Percentiles rank a stretch among this genome's conserved stretches.
Conservation (phyloP, 108 stramenopile genomes). For the Epithemia pelagica region DNA sequence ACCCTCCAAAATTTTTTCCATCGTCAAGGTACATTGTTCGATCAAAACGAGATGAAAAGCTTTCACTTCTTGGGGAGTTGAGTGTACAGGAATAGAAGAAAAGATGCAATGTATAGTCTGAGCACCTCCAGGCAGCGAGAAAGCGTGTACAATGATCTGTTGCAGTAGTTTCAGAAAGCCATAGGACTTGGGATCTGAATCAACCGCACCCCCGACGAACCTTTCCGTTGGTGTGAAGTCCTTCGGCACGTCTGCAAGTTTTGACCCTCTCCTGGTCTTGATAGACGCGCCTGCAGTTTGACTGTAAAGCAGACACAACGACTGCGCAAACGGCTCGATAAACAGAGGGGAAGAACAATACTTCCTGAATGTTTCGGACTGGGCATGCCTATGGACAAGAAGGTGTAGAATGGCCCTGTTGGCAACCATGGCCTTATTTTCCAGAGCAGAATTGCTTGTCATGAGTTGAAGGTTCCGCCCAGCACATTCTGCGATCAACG, state of each 20-base stretch:
- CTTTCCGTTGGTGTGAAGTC: conserved; percentile 42
- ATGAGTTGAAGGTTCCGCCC: conserved; percentile 84
- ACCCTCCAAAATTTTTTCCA: conserved; percentile 71
- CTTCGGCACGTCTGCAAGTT: conserved; percentile 18
- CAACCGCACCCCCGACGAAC: conserved; percentile 44
- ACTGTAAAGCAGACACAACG: conserved; percentile 67
- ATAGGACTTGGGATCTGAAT: conserved; percentile 36
- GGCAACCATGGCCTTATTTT: conserved; percentile 61
- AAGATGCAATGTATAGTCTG: conserved; percentile 64
- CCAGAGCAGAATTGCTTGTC: conserved; percentile 56
- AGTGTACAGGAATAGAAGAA: conserved; percentile 74
- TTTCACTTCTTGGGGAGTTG: conserved; percentile 71
- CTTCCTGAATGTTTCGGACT: conserved; percentile 70
- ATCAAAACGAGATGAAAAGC: conserved; percentile 74
- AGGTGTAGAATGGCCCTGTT: conserved; percentile 77
- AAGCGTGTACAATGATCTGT: conserved; percentile 57
- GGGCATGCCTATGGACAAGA: conserved; percentile 62
- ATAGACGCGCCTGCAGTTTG: not conserved
- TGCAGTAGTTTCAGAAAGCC: conserved; percentile 73
- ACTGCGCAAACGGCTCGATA: conserved; percentile 77
- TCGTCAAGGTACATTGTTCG: conserved; percentile 55
- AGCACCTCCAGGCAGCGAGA: conserved; percentile 63
- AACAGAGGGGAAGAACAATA: conserved; percentile 73
- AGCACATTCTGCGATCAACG: conserved; percentile 76
- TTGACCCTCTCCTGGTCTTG: not conserved